Conservation (phyloP, 306 rosid species). For the Macrotyloma uniflorum region DNA sequence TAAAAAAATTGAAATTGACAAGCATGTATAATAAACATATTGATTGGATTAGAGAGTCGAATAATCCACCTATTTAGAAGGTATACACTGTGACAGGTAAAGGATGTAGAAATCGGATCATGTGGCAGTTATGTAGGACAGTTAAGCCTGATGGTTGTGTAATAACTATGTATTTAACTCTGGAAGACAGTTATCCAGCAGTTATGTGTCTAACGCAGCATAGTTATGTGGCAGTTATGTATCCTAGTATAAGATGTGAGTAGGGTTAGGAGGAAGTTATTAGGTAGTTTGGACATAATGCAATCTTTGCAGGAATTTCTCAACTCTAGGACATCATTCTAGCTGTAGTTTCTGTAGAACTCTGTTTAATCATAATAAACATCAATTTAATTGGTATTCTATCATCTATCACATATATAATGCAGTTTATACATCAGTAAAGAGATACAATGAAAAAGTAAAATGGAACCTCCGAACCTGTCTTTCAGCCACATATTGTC, state of each 20-base stretch:
- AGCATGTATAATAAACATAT: slow-evolving; percentile 3
- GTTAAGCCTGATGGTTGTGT: neutral
- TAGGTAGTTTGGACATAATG: slow-evolving; percentile 9
- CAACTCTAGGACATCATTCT: slow-evolving; percentile 16
- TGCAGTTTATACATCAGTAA: slow-evolving; percentile 17
- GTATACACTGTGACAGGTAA: neutral
- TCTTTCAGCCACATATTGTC: slow-evolving; percentile 69
- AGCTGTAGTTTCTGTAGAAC: neutral
- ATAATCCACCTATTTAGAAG: neutral
- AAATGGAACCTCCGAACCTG: slow-evolving; percentile 53
- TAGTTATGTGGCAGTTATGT: neutral
- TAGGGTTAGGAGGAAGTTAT: neutral
- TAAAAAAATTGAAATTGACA: neutral
- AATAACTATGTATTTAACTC: neutral
- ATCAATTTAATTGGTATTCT: slow-evolving; percentile 1
- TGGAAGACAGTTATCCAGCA: neutral
- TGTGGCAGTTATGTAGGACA: neutral
- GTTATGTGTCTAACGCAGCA: neutral
- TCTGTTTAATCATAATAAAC: slow-evolving; percentile 1
- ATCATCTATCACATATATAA: neutral
- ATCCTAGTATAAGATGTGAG: neutral
- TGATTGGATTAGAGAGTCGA: neutral
- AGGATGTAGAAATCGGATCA: neutral
- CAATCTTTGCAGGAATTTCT: slow-evolving; percentile 4
- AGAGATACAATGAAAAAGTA: slow-evolving; percentile 17